Percentiles rank a stretch among this genome's conserved stretches.
phyloP scores from a whole-genome alignment of 345 rosid species.

The Xanthoceras sorbifolium region DNA sequence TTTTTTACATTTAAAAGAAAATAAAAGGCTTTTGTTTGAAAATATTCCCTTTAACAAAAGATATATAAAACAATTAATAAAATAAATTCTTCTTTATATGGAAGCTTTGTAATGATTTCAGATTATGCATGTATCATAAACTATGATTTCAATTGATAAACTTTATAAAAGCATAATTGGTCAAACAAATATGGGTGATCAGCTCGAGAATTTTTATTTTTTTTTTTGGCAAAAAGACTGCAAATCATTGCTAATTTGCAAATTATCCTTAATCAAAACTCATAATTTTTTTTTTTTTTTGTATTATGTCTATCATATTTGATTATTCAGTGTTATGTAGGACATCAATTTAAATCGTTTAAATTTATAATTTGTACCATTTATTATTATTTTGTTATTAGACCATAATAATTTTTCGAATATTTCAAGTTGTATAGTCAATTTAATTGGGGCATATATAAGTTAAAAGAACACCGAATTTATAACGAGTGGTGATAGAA shows the following conservation, averaged over 20 bases:
- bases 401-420: neutral
- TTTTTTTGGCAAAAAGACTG: too few species aligned
- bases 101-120: slow-evolving; percentile 3
- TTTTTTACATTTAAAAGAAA: neutral
- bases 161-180: slow-evolving; percentile 24
- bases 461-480: neutral
- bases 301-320: too few species aligned
- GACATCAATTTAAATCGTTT: neutral
- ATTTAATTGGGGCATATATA: too few species aligned
- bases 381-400: too few species aligned
- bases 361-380: neutral
- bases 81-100: neutral
- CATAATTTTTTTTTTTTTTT: too few species aligned
- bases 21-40: neutral
- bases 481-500: neutral
- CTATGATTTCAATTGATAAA: slow-evolving; percentile 3
- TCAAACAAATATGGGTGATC: slow-evolving; percentile 33
- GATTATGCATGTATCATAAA: neutral
- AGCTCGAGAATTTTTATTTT: slow-evolving; percentile 38
- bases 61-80: too few species aligned
- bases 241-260: neutral
- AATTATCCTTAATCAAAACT: too few species aligned
- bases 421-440: neutral
- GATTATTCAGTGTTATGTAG: too few species aligned
- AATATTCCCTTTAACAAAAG: neutral